phyloP scores from a whole-genome alignment of 2,329 filamentous ascomycete species.

The Aspergillus fumigatus region DNA sequence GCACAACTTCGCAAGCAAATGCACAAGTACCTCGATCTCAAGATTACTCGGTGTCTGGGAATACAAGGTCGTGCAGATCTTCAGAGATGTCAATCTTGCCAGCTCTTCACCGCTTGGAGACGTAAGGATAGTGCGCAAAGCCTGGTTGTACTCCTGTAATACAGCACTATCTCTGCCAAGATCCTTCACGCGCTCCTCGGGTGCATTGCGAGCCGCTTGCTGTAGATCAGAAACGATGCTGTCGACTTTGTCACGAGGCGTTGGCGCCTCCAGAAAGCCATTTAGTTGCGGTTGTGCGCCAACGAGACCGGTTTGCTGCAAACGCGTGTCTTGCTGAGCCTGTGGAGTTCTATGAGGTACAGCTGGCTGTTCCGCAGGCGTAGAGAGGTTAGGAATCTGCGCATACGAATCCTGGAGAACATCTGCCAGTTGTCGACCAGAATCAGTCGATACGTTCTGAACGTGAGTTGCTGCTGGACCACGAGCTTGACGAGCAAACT shows the following conservation, averaged over 20 bases:
- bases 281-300: slow-evolving; percentile 50
- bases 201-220: slow-evolving; percentile 51
- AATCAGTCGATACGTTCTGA: slow-evolving; percentile 55
- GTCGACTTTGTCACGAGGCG: slow-evolving; percentile 50
- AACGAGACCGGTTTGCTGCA: slow-evolving; percentile 36
- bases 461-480: slow-evolving; percentile 51
- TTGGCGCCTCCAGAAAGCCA: slow-evolving; percentile 55
- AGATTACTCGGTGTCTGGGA: slow-evolving; percentile 50
- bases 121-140: slow-evolving; percentile 50
- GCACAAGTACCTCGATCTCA: slow-evolving; percentile 60
- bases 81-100: slow-evolving; percentile 52
- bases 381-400: slow-evolving; percentile 57
- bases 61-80: slow-evolving; percentile 55
- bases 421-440: slow-evolving; percentile 57
- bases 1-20: slow-evolving; percentile 59
- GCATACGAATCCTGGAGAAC: slow-evolving; percentile 59
- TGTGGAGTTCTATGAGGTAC: slow-evolving; percentile 56
- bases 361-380: slow-evolving; percentile 58
- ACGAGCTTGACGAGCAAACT: slow-evolving; percentile 84
- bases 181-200: slow-evolving; percentile 56
- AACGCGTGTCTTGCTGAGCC: slow-evolving; percentile 42
- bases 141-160: slow-evolving; percentile 55
- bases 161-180: slow-evolving; percentile 52
- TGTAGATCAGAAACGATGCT: slow-evolving; percentile 54
- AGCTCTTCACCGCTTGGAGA: slow-evolving; percentile 55